Evolutionary conservation across 768 basidiomycete genomes (phyloP).

Genomic region (Auriscalpium microsporum): DNA sequence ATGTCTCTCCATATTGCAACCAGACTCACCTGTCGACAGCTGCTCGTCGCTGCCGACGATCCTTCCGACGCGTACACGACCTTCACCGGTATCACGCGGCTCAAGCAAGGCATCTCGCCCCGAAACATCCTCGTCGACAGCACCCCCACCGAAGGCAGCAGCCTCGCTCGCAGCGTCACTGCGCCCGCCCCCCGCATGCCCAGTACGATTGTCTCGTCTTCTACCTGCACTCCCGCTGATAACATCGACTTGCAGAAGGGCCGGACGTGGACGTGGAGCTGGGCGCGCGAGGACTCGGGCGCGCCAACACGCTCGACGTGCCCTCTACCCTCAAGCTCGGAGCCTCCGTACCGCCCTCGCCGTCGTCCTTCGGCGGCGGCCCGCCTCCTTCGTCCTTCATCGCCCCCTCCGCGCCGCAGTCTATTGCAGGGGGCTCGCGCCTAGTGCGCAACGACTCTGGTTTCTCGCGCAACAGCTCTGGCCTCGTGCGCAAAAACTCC

Average conservation of each 20-base stretch:
- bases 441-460: no score
- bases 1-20: background rate
- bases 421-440: no score
- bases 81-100: conserved; percentile 69
- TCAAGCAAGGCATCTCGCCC: conserved; percentile 63
- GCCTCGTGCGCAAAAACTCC: no score
- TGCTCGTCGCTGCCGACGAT: conserved; percentile 81
- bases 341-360: conserved; percentile 3
- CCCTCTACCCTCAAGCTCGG: conserved; percentile 24
- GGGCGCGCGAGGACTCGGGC: conserved; percentile 29
- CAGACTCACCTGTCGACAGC: conserved; percentile 31
- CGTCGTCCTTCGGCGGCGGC: conserved; percentile 8
- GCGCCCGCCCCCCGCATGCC: conserved; percentile 3
- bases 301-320: conserved; percentile 52
- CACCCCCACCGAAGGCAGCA: conserved; percentile 12
- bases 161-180: conserved; percentile 6
- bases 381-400: background rate
- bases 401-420: no score
- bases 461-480: no score
- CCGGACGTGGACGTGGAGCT: conserved; percentile 4
- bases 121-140: conserved; percentile 47
- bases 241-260: background rate
- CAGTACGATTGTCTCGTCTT: background rate
- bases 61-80: conserved; percentile 67
- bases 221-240: background rate